Conservation (phyloP, 495 filamentous ascomycete genomes). For the Aspergillus bertholletiae region DNA sequence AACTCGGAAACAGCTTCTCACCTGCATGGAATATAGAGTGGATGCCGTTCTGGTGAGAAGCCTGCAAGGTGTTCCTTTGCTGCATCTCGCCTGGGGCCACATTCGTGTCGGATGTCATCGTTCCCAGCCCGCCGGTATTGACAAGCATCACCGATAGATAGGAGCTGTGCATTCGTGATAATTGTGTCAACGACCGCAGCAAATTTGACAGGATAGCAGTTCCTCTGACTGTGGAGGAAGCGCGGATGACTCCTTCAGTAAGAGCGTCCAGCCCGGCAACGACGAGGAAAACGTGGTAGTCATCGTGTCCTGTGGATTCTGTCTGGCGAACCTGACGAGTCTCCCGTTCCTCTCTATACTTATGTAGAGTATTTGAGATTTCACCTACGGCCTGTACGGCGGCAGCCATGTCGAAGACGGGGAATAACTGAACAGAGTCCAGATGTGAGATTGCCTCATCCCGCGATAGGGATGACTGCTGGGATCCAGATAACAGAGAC, state of each 20-base stretch:
- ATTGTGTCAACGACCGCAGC: constrained; percentile 30
- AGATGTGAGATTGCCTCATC: constrained; percentile 33
- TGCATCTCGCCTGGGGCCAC: neutral
- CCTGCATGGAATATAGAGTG: constrained; percentile 31
- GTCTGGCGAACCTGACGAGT: constrained; percentile 4
- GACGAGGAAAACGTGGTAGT: constrained; percentile 17
- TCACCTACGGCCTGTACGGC: constrained; percentile 34
- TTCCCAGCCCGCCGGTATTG: constrained; percentile 36
- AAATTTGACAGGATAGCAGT: constrained; percentile 32
- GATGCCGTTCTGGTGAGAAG: constrained; percentile 20
- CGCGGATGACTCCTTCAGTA: constrained; percentile 34
- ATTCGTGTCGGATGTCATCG: neutral
- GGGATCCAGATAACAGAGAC: constrained; percentile 18
- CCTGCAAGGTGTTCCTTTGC: constrained; percentile 1
- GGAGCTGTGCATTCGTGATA: constrained; percentile 26
- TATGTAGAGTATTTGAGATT: constrained; percentile 27
- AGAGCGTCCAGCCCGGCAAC: constrained; percentile 40
- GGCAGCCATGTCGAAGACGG: constrained; percentile 31
- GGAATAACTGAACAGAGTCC: constrained; percentile 37
- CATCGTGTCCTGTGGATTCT: neutral
- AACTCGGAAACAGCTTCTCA: constrained; percentile 21
- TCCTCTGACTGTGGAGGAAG: constrained; percentile 38
- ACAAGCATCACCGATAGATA: constrained; percentile 37
- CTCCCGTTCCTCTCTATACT: constrained; percentile 11
- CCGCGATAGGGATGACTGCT: constrained; percentile 20